Percentiles rank a stretch among this genome's conserved stretches.
These are phyloP conservation scores for Galerina sulciceps DNA, from an alignment of 768 basidiomycete species.

Conservation along the genomic window DNA sequence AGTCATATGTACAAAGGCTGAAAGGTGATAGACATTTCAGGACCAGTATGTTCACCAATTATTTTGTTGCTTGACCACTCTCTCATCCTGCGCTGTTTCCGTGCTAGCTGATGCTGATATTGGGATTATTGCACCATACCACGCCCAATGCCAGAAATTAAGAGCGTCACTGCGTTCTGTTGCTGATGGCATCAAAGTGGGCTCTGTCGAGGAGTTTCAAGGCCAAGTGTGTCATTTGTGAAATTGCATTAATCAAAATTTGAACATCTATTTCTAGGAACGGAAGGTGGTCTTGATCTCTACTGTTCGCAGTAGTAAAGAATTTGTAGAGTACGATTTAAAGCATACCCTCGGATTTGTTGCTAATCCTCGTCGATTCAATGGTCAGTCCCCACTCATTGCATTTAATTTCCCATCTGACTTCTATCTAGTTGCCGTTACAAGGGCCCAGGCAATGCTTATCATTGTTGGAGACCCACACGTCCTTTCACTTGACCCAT, in stretches of 20 bases:
- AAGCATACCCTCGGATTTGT: slow-evolving; percentile 63
- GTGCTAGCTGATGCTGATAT: slow-evolving; percentile 53
- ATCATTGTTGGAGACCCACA: slow-evolving; percentile 63
- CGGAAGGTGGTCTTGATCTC: slow-evolving; percentile 61
- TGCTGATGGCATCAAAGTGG: slow-evolving; percentile 56
- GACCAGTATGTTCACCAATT: slow-evolving; percentile 41
- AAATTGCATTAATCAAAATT: background rate
- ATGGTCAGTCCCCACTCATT: slow-evolving; percentile 43
- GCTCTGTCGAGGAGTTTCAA: slow-evolving; percentile 71
- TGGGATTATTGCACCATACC: slow-evolving; percentile 66
- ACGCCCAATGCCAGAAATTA: slow-evolving; percentile 60
- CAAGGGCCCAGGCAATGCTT: slow-evolving; percentile 62
- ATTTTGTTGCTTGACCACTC: background rate
- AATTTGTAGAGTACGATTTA: slow-evolving; percentile 57
- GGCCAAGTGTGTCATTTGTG: slow-evolving; percentile 46
- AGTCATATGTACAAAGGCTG: slow-evolving; percentile 46
- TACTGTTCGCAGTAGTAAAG: slow-evolving; percentile 58
- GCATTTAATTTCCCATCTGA: background rate
- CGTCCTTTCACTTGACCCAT: slow-evolving; percentile 62
- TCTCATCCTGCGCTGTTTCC: background rate
- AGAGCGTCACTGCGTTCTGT: slow-evolving; percentile 37
- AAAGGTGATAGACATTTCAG: slow-evolving; percentile 37
- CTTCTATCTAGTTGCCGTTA: slow-evolving; percentile 53
- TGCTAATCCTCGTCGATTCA: slow-evolving; percentile 60
- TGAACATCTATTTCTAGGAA: slow-evolving; percentile 40